Evolutionary conservation across 768 basidiomycete genomes (phyloP).

Genomic region (Mycena galericulata): DNA sequence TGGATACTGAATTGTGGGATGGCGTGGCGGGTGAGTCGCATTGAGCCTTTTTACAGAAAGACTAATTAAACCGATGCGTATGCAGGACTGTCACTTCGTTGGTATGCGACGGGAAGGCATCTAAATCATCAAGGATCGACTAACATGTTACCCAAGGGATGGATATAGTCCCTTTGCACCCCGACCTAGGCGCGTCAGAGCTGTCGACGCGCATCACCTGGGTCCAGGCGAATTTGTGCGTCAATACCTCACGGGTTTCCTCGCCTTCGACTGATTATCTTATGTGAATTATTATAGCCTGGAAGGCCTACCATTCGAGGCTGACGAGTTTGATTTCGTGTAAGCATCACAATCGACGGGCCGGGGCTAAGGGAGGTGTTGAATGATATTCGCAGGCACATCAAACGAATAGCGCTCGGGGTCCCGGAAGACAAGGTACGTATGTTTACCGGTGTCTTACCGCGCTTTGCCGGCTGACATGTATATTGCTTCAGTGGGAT

Average conservation of each 20-base stretch:
- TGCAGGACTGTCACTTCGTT: slow-evolving; percentile 69
- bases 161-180: slow-evolving; percentile 79
- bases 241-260: too few relatives aligned
- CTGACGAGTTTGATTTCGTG: slow-evolving; percentile 85
- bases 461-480: neutral
- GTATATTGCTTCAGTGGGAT: slow-evolving; percentile 85
- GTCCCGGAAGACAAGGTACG: slow-evolving; percentile 81
- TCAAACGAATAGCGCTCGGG: slow-evolving; percentile 78
- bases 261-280: slow-evolving; percentile 16
- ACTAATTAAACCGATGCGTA: slow-evolving; percentile 8
- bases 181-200: slow-evolving; percentile 72
- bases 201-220: slow-evolving; percentile 73
- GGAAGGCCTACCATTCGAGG: slow-evolving; percentile 75
- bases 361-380: neutral
- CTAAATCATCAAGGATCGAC: neutral
- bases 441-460: slow-evolving; percentile 1
- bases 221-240: slow-evolving; percentile 81
- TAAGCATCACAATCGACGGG: slow-evolving; percentile 48
- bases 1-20: slow-evolving; percentile 78
- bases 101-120: slow-evolving; percentile 53
- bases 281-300: slow-evolving; percentile 55
- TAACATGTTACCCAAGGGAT: slow-evolving; percentile 55
- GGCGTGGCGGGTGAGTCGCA: slow-evolving; percentile 68
- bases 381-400: slow-evolving; percentile 56
- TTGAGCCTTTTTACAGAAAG: slow-evolving; percentile 15